phyloP scores from a whole-genome alignment of 495 filamentous ascomycete genomes.

The Neurospora pannonica region DNA sequence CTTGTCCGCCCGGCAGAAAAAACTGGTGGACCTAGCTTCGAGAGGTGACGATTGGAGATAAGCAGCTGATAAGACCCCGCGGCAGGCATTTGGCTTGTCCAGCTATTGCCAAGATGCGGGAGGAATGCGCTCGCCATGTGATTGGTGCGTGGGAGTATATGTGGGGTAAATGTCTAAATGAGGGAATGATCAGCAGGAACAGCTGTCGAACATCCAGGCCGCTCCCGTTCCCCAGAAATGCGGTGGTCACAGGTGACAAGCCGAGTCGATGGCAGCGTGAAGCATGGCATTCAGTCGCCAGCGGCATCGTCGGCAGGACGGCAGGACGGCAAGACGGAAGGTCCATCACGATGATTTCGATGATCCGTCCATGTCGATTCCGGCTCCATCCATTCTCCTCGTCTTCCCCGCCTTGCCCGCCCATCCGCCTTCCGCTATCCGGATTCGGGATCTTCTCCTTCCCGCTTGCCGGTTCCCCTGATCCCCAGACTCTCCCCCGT shows the following conservation, averaged over 20 bases:
- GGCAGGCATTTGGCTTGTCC: not conserved
- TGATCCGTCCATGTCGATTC: not conserved
- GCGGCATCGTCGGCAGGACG: not conserved
- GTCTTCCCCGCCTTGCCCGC: not conserved
- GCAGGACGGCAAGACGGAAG: not conserved
- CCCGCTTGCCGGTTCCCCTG: not conserved
- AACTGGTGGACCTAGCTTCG: not conserved
- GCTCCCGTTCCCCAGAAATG: not conserved
- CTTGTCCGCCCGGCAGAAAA: slow-evolving; percentile 30
- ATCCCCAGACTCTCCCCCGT: not conserved
- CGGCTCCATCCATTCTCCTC: not conserved
- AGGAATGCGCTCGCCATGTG: not conserved
- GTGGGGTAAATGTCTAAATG: not conserved
- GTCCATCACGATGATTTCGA: not conserved
- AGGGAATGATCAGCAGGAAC: not conserved
- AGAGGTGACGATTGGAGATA: not conserved
- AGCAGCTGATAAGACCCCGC: not conserved
- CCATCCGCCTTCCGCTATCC: not conserved
- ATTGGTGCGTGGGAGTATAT: not conserved
- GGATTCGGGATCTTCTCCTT: not conserved
- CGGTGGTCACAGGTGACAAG: not conserved
- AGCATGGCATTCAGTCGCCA: not conserved
- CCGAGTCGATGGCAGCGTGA: not conserved
- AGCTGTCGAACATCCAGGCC: not conserved
- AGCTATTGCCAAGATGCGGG: not conserved